phyloP scores from a whole-genome alignment of 2,329 filamentous ascomycete genomes.

The Apiospora marii region DNA sequence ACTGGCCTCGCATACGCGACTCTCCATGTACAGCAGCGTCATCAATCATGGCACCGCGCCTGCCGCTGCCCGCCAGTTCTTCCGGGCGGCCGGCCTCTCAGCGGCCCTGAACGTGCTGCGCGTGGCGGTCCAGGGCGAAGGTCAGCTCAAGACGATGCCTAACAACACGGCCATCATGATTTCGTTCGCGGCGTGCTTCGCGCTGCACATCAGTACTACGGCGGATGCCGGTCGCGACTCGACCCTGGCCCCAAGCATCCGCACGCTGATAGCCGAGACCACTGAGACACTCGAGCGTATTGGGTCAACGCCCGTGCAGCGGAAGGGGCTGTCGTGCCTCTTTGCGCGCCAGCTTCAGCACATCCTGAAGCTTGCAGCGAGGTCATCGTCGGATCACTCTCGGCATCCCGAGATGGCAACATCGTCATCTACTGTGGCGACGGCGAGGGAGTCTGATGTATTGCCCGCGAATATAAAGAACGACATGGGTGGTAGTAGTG shows the following conservation, averaged over 20 bases:
- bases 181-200: conserved; percentile 75
- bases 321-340: conserved; percentile 70
- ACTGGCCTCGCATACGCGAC: conserved; percentile 73
- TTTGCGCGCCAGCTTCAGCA: conserved; percentile 65
- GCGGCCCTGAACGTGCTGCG: conserved; percentile 79
- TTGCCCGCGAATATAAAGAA: not conserved
- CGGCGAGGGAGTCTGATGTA: not conserved
- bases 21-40: conserved; percentile 78
- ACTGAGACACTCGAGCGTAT: conserved; percentile 74
- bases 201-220: conserved; percentile 68
- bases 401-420: not conserved
- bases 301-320: conserved; percentile 69
- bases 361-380: conserved; percentile 48
- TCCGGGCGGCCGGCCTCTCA: conserved; percentile 74
- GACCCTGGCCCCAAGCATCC: conserved; percentile 67
- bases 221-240: conserved; percentile 59
- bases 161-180: conserved; percentile 85
- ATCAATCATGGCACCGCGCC: conserved; percentile 79
- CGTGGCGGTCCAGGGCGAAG: conserved; percentile 75
- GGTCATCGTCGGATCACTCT: conserved; percentile 33
- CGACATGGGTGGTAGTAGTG: not conserved
- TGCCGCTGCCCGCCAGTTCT: conserved; percentile 74
- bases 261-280: conserved; percentile 72
- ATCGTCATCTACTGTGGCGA: not conserved
- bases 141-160: conserved; percentile 75